Conservation (phyloP, 2,329 filamentous ascomycete species). For the Talaromyces pinophilus region DNA sequence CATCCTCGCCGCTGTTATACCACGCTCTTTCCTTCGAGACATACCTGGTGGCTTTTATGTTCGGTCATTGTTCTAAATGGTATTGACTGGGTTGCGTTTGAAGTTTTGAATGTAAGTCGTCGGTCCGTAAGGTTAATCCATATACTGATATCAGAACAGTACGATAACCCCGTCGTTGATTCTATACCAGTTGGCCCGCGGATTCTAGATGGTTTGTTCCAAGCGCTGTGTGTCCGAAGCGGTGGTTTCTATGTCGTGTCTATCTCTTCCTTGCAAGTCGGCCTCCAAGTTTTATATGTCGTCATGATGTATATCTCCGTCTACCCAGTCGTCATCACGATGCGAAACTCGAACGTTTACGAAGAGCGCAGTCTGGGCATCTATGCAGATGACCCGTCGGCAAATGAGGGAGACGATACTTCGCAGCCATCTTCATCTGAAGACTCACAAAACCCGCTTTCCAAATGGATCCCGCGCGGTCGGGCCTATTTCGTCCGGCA, state of each 20-base stretch:
- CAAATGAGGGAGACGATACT: neutral
- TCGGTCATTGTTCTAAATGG: constrained; percentile 56
- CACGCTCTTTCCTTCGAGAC: constrained; percentile 58
- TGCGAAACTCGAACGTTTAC: constrained; percentile 63
- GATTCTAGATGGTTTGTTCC: constrained; percentile 60
- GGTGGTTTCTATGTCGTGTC: constrained; percentile 54
- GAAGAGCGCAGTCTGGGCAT: constrained; percentile 61
- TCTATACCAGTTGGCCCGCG: constrained; percentile 37
- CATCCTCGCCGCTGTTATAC: constrained; percentile 64
- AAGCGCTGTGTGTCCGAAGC: constrained; percentile 55
- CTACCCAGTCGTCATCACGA: constrained; percentile 63
- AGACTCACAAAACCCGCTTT: neutral
- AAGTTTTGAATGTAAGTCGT: constrained; percentile 47
- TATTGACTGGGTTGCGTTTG: constrained; percentile 54
- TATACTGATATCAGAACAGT: neutral
- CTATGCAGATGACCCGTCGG: constrained; percentile 45
- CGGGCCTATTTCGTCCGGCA: constrained; percentile 37
- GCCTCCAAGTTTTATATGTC: constrained; percentile 48
- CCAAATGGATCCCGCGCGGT: neutral
- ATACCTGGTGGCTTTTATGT: constrained; percentile 60
- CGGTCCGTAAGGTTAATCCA: neutral
- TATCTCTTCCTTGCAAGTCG: constrained; percentile 44
- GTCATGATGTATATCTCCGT: constrained; percentile 68
- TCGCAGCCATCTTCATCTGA: neutral
- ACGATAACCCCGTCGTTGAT: constrained; percentile 14